Conservation (phyloP, 1,284 basidiomycete genomes). For the Inonotus obliquus region DNA sequence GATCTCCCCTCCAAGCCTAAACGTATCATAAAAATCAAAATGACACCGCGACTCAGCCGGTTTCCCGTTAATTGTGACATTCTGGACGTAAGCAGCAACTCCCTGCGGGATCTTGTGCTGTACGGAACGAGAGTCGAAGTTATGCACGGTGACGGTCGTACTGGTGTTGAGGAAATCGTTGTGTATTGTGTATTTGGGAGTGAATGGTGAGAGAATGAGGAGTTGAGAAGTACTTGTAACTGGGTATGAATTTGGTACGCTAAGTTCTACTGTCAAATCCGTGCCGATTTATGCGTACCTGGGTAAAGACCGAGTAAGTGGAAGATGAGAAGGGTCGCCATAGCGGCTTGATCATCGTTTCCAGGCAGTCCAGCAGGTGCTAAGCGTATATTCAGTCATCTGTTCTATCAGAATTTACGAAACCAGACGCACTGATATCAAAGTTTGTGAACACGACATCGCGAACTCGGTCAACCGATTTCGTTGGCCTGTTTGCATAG, state of each 20-base stretch:
- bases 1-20: conserved; percentile 55
- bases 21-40: conserved; percentile 65
- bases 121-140: conserved; percentile 35
- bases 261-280: no score
- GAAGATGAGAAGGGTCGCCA: conserved; percentile 59
- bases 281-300: no score
- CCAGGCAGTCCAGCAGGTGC: conserved; percentile 41
- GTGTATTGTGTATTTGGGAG: conserved; percentile 40
- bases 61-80: conserved; percentile 33
- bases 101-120: conserved; percentile 32
- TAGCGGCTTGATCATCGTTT: conserved; percentile 66
- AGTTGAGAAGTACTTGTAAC: conserved; percentile 37
- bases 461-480: conserved; percentile 36
- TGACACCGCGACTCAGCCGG: conserved; percentile 47
- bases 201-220: conserved; percentile 38
- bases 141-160: conserved; percentile 35
- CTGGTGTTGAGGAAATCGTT: conserved; percentile 36
- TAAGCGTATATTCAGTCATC: conserved; percentile 30
- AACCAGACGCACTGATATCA: conserved; percentile 32
- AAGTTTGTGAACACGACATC: conserved; percentile 40
- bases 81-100: conserved; percentile 35
- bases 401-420: not conserved
- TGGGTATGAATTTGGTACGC: not conserved
- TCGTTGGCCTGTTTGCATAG: conserved; percentile 35
- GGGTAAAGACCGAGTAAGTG: conserved; percentile 58